Conservation (phyloP, 768 basidiomycete species). For the Dentipellis fragilis region DNA sequence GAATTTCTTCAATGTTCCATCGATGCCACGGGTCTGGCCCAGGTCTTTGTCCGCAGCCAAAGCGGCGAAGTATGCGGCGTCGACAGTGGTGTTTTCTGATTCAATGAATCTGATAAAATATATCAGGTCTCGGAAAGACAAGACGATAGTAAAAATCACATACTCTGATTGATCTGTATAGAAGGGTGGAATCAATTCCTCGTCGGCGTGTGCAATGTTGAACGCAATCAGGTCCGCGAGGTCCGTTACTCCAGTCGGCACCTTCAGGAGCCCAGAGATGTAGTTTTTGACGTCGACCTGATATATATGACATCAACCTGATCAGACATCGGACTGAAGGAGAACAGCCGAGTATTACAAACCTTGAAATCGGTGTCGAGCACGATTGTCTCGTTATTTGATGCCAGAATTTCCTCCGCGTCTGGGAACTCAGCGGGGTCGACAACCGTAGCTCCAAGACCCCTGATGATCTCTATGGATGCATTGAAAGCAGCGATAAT, state of each 20-base stretch:
- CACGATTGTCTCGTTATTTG: slow-evolving; percentile 45
- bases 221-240: slow-evolving; percentile 54
- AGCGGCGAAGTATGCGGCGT: slow-evolving; percentile 22
- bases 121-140: background rate
- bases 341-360: background rate
- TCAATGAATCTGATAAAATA: slow-evolving; percentile 16
- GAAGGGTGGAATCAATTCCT: slow-evolving; percentile 33
- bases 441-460: slow-evolving; percentile 39
- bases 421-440: slow-evolving; percentile 55
- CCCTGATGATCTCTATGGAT: slow-evolving; percentile 26
- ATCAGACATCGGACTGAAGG: slow-evolving; percentile 30
- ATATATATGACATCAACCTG: slow-evolving; percentile 24
- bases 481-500: slow-evolving; percentile 29
- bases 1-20: slow-evolving; percentile 21
- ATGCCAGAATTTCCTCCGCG: slow-evolving; percentile 34
- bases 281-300: slow-evolving; percentile 48
- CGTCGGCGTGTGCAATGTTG: slow-evolving; percentile 38
- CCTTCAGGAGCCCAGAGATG: slow-evolving; percentile 34
- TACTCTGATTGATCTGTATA: slow-evolving; percentile 27
- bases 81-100: slow-evolving; percentile 17
- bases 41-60: slow-evolving; percentile 22
- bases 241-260: slow-evolving; percentile 46
- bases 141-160: slow-evolving; percentile 1
- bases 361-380: slow-evolving; percentile 52
- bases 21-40: slow-evolving; percentile 24